Evolutionary conservation across 768 basidiomycete genomes (phyloP).

Genomic region (Sutorius australiensis): DNA sequence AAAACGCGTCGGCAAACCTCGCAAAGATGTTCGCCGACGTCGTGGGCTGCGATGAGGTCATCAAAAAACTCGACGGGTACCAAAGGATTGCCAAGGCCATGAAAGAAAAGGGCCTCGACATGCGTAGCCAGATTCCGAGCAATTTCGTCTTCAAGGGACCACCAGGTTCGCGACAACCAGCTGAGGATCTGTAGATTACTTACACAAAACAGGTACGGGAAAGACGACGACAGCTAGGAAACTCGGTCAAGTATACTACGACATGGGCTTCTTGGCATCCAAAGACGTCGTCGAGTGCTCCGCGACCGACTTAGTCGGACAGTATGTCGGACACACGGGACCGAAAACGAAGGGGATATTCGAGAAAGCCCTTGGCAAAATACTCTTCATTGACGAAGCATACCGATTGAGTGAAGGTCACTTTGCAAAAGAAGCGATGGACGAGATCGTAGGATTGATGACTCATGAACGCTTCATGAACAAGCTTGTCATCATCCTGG

Average conservation of each 20-base stretch:
- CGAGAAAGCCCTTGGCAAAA: slow-evolving; percentile 62
- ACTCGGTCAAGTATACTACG: slow-evolving; percentile 60
- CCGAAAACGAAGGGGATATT: slow-evolving; percentile 60
- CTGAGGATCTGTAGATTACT: neutral
- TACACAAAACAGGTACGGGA: slow-evolving; percentile 48
- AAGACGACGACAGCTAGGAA: slow-evolving; percentile 64
- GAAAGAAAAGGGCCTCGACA: slow-evolving; percentile 42
- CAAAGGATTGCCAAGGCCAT: slow-evolving; percentile 48
- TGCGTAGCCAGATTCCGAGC: slow-evolving; percentile 52
- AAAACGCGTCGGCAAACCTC: slow-evolving; percentile 49
- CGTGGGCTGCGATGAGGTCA: slow-evolving; percentile 55
- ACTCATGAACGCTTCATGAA: slow-evolving; percentile 55
- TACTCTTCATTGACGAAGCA: slow-evolving; percentile 73
- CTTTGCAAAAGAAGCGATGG: slow-evolving; percentile 71
- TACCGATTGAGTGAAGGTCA: slow-evolving; percentile 60
- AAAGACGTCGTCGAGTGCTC: slow-evolving; percentile 63
- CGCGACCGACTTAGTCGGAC: slow-evolving; percentile 65
- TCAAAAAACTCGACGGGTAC: slow-evolving; percentile 45
- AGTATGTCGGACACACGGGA: slow-evolving; percentile 71
- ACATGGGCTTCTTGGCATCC: slow-evolving; percentile 57
- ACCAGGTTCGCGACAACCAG: slow-evolving; percentile 42
- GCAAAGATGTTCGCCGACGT: slow-evolving; percentile 59
- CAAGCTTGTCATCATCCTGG: slow-evolving; percentile 66
- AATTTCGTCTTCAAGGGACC: slow-evolving; percentile 73
- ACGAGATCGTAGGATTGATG: slow-evolving; percentile 65